Percentiles rank a stretch among this genome's conserved stretches.
phyloP scores from a whole-genome alignment of 140 eudicot genomes.

The Cichorium intybus region DNA sequence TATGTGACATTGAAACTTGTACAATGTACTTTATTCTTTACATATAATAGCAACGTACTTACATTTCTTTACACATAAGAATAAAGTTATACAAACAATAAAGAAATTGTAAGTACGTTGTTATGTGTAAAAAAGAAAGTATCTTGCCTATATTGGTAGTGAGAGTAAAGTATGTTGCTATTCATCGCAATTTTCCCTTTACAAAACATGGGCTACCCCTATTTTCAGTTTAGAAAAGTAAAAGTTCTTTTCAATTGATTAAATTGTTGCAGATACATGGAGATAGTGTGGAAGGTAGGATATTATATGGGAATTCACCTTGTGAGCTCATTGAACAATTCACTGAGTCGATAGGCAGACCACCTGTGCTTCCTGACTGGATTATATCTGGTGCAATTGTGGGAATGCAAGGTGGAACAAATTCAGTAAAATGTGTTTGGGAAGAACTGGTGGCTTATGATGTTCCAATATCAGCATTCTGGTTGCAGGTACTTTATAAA shows the following conservation, averaged over 20 bases:
- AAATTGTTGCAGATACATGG: slow-evolving; percentile 64
- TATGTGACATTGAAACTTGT: too few relatives aligned
- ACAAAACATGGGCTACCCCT: too few relatives aligned
- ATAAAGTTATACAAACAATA: too few relatives aligned
- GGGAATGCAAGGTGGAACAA: slow-evolving; percentile 99
- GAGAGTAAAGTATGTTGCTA: too few relatives aligned
- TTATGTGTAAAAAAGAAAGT: too few relatives aligned
- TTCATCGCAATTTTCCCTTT: neutral
- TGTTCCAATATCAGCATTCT: slow-evolving; percentile 90
- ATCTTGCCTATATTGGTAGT: too few relatives aligned
- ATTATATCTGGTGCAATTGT: slow-evolving; percentile 97
- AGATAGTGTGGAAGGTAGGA: slow-evolving; percentile 73
- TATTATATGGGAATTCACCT: slow-evolving; percentile 85
- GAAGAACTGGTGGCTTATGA: slow-evolving; percentile 50
- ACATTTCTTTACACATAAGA: too few relatives aligned
- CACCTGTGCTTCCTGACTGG: slow-evolving; percentile 89
- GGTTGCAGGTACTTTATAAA: slow-evolving; percentile 82
- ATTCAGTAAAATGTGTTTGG: slow-evolving; percentile 68
- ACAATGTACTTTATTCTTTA: too few relatives aligned
- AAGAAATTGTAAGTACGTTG: too few relatives aligned
- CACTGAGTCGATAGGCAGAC: slow-evolving; percentile 92
- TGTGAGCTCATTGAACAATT: slow-evolving; percentile 73
- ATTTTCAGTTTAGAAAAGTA: neutral
- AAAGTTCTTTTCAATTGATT: neutral
- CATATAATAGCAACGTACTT: too few relatives aligned